Evolutionary conservation across 805 yeast species (phyloP).

Genomic region (Candida coquimbonensis): DNA sequence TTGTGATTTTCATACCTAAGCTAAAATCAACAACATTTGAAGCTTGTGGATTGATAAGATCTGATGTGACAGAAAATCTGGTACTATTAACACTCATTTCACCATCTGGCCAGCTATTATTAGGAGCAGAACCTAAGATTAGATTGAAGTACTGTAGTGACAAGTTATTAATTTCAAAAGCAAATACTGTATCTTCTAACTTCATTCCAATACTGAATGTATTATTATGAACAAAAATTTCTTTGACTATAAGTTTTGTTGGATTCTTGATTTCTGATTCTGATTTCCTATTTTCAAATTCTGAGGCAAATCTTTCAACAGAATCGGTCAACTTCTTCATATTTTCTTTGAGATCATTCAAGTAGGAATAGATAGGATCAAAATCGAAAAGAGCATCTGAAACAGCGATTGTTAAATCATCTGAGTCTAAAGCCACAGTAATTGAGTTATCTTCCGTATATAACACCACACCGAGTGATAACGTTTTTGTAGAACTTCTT

Average conservation of each 20-base stretch:
- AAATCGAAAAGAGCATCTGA: background rate
- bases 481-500: background rate
- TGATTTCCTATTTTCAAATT: background rate
- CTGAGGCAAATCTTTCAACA: background rate
- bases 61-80: constrained; percentile 24
- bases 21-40: constrained; percentile 40
- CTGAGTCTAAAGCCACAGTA: background rate
- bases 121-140: background rate
- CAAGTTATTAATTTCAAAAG: constrained; percentile 8
- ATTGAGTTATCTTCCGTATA: background rate
- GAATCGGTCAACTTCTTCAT: background rate
- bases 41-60: constrained; percentile 28
- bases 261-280: background rate
- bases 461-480: background rate
- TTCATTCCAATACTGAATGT: background rate
- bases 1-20: constrained; percentile 35
- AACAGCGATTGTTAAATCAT: background rate
- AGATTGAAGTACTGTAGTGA: constrained; percentile 10
- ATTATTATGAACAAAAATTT: background rate
- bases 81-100: constrained; percentile 22
- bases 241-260: background rate
- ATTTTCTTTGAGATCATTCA: background rate
- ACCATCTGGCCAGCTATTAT: constrained; percentile 12
- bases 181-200: background rate
- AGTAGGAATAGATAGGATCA: background rate